These are phyloP conservation scores for Microbotryum intermedium DNA, from an alignment of 1,284 basidiomycete genomes.

Conservation along the genomic window DNA sequence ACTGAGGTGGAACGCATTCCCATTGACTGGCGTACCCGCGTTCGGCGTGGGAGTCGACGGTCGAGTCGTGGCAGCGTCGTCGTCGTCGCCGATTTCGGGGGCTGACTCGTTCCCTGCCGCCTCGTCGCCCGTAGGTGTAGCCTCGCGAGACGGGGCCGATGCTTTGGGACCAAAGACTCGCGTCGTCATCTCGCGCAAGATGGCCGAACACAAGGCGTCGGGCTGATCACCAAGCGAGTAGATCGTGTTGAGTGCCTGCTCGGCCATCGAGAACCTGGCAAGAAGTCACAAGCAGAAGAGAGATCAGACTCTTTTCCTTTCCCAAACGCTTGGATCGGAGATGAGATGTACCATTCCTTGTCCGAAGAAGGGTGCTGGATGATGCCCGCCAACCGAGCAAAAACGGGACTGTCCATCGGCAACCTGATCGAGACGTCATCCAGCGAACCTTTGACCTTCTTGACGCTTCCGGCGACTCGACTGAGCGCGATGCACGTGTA, in stretches of 20 bases:
- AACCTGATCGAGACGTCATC: conserved; percentile 77
- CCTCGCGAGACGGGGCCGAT: background rate
- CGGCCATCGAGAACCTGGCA: conserved; percentile 77
- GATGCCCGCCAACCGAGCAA: conserved; percentile 68
- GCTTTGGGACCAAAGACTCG: conserved; percentile 54
- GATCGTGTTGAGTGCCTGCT: conserved; percentile 93
- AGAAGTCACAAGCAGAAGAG: background rate
- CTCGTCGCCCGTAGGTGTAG: conserved; percentile 11
- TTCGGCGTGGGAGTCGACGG: background rate
- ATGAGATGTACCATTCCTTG: conserved; percentile 61
- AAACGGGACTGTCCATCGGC: conserved; percentile 81
- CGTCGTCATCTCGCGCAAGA: conserved; percentile 72
- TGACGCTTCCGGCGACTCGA: conserved; percentile 83
- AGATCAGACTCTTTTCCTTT: conserved; percentile 25
- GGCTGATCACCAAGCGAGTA: conserved; percentile 92
- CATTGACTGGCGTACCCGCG: conserved; percentile 35
- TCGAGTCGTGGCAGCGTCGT: background rate
- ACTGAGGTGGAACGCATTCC: conserved; percentile 75
- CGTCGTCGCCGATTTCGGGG: conserved; percentile 5
- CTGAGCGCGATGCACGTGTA: conserved; percentile 92
- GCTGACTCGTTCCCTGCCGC: conserved; percentile 9
- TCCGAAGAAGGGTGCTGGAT: conserved; percentile 67
- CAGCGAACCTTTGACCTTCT: conserved; percentile 94
- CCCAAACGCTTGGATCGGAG: background rate
- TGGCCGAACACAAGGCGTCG: conserved; percentile 67